phyloP scores from a whole-genome alignment of 192 early-diverging fungal genomes.

The Entophlyctis luteolus region DNA sequence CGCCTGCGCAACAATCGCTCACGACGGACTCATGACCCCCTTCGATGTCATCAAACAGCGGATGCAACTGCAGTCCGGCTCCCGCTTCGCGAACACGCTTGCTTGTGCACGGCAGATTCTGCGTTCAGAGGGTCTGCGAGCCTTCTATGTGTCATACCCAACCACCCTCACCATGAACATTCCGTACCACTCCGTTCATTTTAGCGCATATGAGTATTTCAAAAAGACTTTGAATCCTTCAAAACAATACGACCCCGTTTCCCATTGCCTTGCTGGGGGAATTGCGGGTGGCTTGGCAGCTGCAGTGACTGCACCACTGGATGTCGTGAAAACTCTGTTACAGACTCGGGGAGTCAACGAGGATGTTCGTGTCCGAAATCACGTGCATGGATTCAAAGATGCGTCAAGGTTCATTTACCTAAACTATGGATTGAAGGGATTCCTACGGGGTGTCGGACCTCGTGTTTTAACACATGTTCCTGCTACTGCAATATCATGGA shows the following conservation, averaged over 20 bases:
- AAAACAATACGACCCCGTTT: constrained; percentile 77
- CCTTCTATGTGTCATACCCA: constrained; percentile 92
- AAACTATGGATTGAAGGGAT: constrained; percentile 72
- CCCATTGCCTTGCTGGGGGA: constrained; percentile 81
- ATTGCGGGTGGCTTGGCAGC: constrained; percentile 85
- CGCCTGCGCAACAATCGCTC: constrained; percentile 79
- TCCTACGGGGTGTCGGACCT: constrained; percentile 62
- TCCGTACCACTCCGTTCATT: constrained; percentile 93
- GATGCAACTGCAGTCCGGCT: constrained; percentile 77
- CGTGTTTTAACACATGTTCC: constrained; percentile 89
- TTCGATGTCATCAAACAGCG: constrained; percentile 97
- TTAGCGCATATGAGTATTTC: constrained; percentile 86
- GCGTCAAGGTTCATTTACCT: constrained; percentile 78
- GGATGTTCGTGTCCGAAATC: constrained; percentile 65
- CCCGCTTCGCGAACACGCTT: constrained; percentile 64
- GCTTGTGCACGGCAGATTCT: constrained; percentile 70
- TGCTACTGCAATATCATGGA: constrained; percentile 92
- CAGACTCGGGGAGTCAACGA: constrained; percentile 72
- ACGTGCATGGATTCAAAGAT: constrained; percentile 65
- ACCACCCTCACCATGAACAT: constrained; percentile 92
- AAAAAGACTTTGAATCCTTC: constrained; percentile 77
- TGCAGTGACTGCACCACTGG: constrained; percentile 86
- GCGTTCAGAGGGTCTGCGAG: constrained; percentile 69
- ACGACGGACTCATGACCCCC: constrained; percentile 91
- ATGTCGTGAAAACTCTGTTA: constrained; percentile 90